Percentiles rank a stretch among this genome's conserved stretches.
These are phyloP conservation scores for Eleusine indica DNA, from an alignment of 176 grass and related monocot species.

Conservation along the genomic window DNA sequence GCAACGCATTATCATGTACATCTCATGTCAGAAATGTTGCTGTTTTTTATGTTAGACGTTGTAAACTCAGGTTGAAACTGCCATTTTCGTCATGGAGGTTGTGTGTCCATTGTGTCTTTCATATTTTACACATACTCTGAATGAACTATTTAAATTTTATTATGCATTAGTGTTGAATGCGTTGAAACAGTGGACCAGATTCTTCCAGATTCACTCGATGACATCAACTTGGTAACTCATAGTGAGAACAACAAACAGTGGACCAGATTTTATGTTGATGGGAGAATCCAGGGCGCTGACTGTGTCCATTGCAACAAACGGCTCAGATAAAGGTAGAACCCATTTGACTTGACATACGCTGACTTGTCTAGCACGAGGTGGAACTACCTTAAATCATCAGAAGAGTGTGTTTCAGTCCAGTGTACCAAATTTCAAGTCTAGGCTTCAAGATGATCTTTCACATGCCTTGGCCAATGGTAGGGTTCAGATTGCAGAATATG, in stretches of 20 bases:
- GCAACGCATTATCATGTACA: not conserved
- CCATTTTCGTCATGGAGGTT: not conserved
- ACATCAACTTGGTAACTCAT: conserved; percentile 31
- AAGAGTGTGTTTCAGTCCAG: conserved; percentile 29
- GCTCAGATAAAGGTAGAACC: conserved; percentile 60
- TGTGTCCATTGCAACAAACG: conserved; percentile 57
- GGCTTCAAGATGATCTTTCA: conserved; percentile 49
- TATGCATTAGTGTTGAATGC: not conserved
- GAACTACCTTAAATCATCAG: conserved; percentile 16
- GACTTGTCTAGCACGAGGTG: conserved; percentile 46
- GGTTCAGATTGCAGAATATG: conserved; percentile 51
- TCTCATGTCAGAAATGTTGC: not conserved
- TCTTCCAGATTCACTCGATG: conserved; percentile 25
- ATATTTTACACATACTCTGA: not conserved
- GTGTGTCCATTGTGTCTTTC: not conserved
- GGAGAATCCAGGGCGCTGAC: conserved; percentile 46
- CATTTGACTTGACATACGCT: conserved; percentile 52
- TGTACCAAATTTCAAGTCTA: conserved; percentile 41
- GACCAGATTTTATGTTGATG: conserved; percentile 41
- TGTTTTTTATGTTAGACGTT: not conserved
- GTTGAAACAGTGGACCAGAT: conserved; percentile 11
- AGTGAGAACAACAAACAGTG: conserved; percentile 41
- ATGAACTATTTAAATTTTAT: not conserved
- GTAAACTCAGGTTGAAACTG: not conserved
- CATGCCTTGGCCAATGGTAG: conserved; percentile 59